Conservation (phyloP, 2,329 filamentous ascomycete species). For the Penicillium sp. region DNA sequence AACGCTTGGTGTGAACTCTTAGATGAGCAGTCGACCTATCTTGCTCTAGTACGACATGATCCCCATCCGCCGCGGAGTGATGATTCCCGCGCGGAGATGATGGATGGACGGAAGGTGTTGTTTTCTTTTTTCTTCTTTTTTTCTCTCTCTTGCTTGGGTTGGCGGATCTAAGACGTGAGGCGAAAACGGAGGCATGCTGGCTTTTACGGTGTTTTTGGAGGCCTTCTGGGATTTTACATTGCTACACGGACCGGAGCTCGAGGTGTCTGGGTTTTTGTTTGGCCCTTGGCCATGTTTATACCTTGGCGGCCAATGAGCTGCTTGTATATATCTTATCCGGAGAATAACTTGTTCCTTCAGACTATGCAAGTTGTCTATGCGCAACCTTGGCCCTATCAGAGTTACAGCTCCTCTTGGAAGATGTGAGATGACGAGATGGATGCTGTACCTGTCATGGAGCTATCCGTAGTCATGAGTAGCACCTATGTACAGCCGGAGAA, state of each 20-base stretch:
- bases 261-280: slow-evolving; percentile 15
- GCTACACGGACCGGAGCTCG: slow-evolving; percentile 28
- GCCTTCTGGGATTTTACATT: slow-evolving; percentile 20
- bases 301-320: slow-evolving; percentile 10
- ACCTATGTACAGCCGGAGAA: no score
- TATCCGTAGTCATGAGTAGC: no score
- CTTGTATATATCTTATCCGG: slow-evolving; percentile 18
- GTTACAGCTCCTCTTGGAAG: background rate
- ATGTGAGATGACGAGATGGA: no score
- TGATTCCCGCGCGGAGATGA: slow-evolving; percentile 3
- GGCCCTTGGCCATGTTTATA: slow-evolving; percentile 18
- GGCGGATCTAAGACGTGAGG: slow-evolving; percentile 15
- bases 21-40: slow-evolving; percentile 1
- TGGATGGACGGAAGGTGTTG: slow-evolving; percentile 7
- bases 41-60: slow-evolving; percentile 3
- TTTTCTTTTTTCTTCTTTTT: no score
- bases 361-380: background rate
- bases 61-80: background rate
- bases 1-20: background rate
- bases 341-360: background rate
- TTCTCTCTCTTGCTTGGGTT: slow-evolving; percentile 15
- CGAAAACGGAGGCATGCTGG: slow-evolving; percentile 22
- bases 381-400: background rate
- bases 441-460: no score
- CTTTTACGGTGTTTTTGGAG: slow-evolving; percentile 28